Percentiles rank a stretch among this genome's conserved stretches.
phyloP scores from a whole-genome alignment of 441 rosid species.

The Erysimum cheiri region DNA sequence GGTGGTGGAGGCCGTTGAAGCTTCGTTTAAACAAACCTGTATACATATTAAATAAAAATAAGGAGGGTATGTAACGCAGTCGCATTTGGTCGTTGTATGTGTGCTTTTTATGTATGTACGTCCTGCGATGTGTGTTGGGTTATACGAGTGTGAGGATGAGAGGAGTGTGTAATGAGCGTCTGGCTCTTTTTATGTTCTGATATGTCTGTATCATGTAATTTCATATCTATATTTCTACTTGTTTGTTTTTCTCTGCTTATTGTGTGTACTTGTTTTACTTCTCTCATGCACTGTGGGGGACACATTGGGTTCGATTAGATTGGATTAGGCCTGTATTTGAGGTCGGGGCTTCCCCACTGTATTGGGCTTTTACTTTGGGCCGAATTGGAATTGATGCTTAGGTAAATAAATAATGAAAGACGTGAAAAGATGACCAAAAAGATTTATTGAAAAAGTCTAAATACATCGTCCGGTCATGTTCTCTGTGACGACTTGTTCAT shows the following conservation, averaged over 20 bases:
- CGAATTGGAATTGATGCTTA: no score
- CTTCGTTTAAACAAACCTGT: not conserved
- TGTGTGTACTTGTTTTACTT: not conserved
- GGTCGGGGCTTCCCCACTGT: not conserved
- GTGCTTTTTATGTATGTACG: conserved; percentile 25
- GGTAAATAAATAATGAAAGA: not conserved
- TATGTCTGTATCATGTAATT: conserved; percentile 17
- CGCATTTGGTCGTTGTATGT: conserved; percentile 22
- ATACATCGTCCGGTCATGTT: not conserved
- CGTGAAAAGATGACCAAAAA: conserved; percentile 1
- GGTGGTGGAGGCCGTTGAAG: conserved; percentile 46
- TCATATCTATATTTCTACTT: conserved; percentile 3
- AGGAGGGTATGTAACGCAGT: conserved; percentile 28
- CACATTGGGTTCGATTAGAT: no score
- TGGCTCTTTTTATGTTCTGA: conserved; percentile 26
- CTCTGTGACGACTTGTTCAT: not conserved
- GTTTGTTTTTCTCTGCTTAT: not conserved
- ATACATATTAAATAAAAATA: conserved; percentile 24
- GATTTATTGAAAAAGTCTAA: not conserved
- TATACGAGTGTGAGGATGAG: not conserved
- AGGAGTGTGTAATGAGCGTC: conserved; percentile 22
- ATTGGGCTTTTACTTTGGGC: not conserved
- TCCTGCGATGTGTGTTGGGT: conserved; percentile 19
- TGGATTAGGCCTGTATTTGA: not conserved
- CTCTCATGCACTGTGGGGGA: not conserved